These are phyloP conservation scores for Haplosporangium sp. DNA, from an alignment of 371 early-diverging fungal species.

Conservation along the genomic window DNA sequence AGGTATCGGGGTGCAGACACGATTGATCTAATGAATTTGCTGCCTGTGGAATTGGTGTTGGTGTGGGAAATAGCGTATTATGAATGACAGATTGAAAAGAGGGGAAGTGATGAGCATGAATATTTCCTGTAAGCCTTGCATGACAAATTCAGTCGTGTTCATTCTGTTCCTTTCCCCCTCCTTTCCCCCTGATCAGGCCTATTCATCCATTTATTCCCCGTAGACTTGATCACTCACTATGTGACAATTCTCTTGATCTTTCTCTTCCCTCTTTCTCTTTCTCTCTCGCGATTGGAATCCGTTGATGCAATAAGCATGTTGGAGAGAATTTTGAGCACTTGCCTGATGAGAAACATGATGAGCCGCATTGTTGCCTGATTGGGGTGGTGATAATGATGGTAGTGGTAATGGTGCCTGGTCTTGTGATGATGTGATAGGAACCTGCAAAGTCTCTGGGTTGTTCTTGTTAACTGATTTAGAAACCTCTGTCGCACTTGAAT, in stretches of 20 bases:
- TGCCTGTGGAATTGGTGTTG: background rate
- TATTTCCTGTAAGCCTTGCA: too few relatives aligned
- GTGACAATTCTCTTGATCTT: background rate
- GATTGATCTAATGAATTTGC: conserved; percentile 9
- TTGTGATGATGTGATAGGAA: conserved; percentile 4
- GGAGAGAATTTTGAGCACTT: background rate
- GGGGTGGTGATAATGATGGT: background rate
- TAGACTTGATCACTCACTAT: too few relatives aligned
- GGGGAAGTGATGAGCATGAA: background rate
- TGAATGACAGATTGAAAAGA: background rate
- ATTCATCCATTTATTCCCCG: too few relatives aligned
- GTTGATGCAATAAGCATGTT: background rate
- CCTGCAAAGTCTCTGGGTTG: background rate
- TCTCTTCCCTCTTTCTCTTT: background rate
- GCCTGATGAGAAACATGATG: conserved; percentile 12
- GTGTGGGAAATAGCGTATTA: background rate
- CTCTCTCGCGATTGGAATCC: background rate
- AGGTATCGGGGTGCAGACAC: background rate
- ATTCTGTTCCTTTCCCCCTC: background rate
- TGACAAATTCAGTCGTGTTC: background rate
- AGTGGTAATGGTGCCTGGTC: background rate
- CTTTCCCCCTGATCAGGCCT: background rate
- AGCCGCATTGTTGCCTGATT: conserved; percentile 8
- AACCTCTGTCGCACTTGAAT: conserved; percentile 1
- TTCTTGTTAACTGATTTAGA: conserved; percentile 3